These are phyloP conservation scores for Diplocarpon rosae DNA, from an alignment of 2,329 filamentous ascomycete species.

Conservation along the genomic window DNA sequence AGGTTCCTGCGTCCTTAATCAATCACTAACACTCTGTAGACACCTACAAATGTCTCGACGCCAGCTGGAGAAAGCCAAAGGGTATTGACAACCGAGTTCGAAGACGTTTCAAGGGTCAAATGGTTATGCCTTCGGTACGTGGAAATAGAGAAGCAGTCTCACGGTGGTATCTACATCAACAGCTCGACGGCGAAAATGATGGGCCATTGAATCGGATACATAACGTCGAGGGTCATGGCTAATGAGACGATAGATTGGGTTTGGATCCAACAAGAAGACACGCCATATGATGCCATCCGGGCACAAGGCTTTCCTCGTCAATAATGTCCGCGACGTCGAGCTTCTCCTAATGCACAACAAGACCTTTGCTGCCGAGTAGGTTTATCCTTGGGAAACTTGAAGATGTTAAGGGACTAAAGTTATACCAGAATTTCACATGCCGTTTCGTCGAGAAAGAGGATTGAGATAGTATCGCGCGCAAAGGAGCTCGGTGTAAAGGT, in stretches of 20 bases:
- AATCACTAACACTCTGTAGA: conserved; percentile 29
- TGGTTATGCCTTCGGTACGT: conserved; percentile 96
- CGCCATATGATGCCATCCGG: conserved; percentile 97
- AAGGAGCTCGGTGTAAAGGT: conserved; percentile 99
- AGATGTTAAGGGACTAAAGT: conserved; percentile 28
- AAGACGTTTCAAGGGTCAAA: conserved; percentile 92
- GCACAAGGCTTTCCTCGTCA: conserved; percentile 99
- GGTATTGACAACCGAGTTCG: conserved; percentile 99
- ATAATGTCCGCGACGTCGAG: conserved; percentile 92
- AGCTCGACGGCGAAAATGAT: not conserved
- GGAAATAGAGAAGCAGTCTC: conserved; percentile 10
- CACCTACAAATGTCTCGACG: conserved; percentile 83
- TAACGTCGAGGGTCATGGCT: conserved; percentile 12
- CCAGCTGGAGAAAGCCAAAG: conserved; percentile 98
- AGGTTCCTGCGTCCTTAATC: not conserved
- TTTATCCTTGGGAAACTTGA: conserved; percentile 21
- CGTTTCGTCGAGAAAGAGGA: conserved; percentile 96
- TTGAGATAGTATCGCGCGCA: conserved; percentile 93
- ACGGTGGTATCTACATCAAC: not conserved
- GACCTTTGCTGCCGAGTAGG: conserved; percentile 97
- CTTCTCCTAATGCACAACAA: conserved; percentile 99
- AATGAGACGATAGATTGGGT: conserved; percentile 65
- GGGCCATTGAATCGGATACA: conserved; percentile 4
- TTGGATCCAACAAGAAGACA: conserved; percentile 99
- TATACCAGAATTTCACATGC: conserved; percentile 78